Evolutionary conservation across 345 rosid genomes (phyloP).

Genomic region (Pseudoturritis turrita): DNA sequence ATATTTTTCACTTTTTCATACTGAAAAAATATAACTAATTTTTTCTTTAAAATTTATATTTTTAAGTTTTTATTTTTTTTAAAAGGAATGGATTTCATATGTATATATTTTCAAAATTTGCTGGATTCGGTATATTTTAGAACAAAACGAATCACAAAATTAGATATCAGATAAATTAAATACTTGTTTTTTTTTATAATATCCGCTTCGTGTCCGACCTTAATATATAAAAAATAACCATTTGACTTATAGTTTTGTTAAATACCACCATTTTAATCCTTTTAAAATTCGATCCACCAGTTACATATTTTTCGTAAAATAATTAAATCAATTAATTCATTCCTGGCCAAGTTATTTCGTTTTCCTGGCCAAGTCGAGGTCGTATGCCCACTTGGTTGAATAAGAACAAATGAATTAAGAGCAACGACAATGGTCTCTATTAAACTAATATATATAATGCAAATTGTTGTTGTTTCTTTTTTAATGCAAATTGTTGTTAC

Average conservation of each 20-base stretch:
- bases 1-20: no score
- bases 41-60: no score
- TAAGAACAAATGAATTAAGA: conserved; percentile 10
- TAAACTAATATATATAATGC: background rate
- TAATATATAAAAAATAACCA: no score
- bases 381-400: background rate
- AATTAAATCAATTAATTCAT: background rate
- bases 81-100: no score
- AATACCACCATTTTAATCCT: background rate
- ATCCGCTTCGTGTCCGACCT: no score
- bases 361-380: conserved; percentile 16
- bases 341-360: conserved; percentile 5
- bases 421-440: conserved; percentile 9
- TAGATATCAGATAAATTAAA: no score
- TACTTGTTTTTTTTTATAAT: no score
- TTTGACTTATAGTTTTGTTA: background rate
- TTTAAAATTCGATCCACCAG: background rate
- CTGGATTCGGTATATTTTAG: no score
- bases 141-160: no score
- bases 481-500: conserved; percentile 3
- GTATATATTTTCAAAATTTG: no score
- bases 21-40: no score
- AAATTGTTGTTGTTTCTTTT: conserved; percentile 6
- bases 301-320: background rate
- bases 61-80: no score